Base-by-base conservation (phyloP, 805 yeast species). In the Lipomyces starkeyi region DNA sequence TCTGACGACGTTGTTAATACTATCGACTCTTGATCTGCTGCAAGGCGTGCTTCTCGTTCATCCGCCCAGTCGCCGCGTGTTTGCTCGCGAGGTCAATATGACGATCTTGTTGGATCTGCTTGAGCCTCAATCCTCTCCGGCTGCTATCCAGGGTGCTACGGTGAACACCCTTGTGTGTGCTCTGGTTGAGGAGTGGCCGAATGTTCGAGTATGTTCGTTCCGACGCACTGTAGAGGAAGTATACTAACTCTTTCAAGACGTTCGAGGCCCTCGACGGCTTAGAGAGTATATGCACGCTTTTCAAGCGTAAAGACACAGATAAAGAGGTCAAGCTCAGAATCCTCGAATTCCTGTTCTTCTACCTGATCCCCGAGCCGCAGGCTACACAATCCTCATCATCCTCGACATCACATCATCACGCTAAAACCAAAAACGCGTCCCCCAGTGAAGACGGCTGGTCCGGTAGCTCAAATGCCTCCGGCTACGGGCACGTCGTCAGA, bases 331-430 rank as follows among this genome's bases (percentile, higher is more conserved):
- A 88, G 72, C 84, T 88, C 70, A 86, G 87, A 72, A 83, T 87
- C 13, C 81, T 90, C 60, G 93, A 90, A 78, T 90, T 89, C 75
- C 78, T 90, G 62, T 85, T 89, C 64, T 88, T 89, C 75, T 89
- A 90, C 74, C 77, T 90, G 64, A 82, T 86, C 8, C 92, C 91
- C 13, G 94, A 89, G 76, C 78, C 84, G 0, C 63, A 68, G 20
- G 58, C 66, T 2, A 66, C 66, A 34, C 61, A 71, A 2, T 14
- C 17, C 5, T 37, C 40, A 11, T 37, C 40, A 37, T 37, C 32
- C 32, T 5, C 7, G 32, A 29, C 7, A 7, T 29, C 40, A 37
- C 49, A 17, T 17, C 49, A 43, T 8, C 62, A 59, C 37, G 64
- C 65, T 7, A 47, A 14, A 2, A 13, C 3, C 25, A 57, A 22